Base-by-base conservation (phyloP, 805 yeast genomes). In the Kockiozyma suomiensis region DNA sequence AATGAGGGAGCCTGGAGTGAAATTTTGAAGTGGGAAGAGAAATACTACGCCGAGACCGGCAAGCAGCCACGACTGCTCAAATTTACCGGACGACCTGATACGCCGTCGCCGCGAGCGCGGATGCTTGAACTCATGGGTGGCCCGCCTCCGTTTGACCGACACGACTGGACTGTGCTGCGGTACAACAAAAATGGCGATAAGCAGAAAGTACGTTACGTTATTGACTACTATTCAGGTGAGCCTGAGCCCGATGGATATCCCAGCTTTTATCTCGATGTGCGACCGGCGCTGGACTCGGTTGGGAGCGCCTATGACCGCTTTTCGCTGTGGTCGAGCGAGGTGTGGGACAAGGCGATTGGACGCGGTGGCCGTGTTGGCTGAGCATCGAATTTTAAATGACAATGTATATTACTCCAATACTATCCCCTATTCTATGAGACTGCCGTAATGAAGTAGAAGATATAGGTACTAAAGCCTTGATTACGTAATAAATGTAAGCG, bases 1-100 rank as follows among this genome's bases (percentile, higher is more conserved):
- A 94, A 94, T 73, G 99, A 94, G 73, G 97, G 97, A 13, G 97
- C 97, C 10, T 94, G 99, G 99, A 83, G 83, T 61, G 97, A 94
- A 72, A 91, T 94, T 56, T 77, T 90, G 64, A 82, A 86, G 60
- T 94, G 99, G 99, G 99, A 94, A 76, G 74, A 79, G 63, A 85
- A 85, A 56, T 82, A 92, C 73, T 81, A 89, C 2, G 75, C 75
- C 42, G 69, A 76, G 62, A 77, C 86, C 4, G 75, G 80, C 32
- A 75, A 80, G 23, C 83, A 80, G 64, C 98, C 98, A 8, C 82
- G 97, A 61, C 78, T 94, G 60, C 76, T 85, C 61, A 85, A 86
- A 72, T 94, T 94, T 74, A 90, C 94, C 30, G 99, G 99, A 26
- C 84, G 92, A 68, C 98, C 99, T 0, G 82, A 87, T 66, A 92